phyloP scores from a whole-genome alignment of 768 basidiomycete species.

The Rhizopogon vinicolor region DNA sequence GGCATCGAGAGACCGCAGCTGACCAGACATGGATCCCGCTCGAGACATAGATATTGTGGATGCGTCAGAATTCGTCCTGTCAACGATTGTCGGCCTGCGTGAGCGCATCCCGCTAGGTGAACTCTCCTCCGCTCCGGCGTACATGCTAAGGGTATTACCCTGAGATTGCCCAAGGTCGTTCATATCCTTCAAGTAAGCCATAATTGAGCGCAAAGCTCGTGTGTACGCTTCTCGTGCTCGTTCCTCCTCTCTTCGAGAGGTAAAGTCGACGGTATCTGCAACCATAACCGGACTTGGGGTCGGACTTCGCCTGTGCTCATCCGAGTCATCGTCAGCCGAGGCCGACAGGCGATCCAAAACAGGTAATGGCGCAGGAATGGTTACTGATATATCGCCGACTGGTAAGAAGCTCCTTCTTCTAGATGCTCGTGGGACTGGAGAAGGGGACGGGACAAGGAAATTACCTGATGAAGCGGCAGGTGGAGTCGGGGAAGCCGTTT shows the following conservation, averaged over 20 bases:
- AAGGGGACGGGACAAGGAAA: conserved; percentile 36
- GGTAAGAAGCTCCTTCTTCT: conserved; percentile 90
- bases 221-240: conserved; percentile 66
- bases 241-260: conserved; percentile 64
- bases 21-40: conserved; percentile 46
- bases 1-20: conserved; percentile 64
- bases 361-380: conserved; percentile 59
- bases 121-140: conserved; percentile 49
- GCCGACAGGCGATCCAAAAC: conserved; percentile 50
- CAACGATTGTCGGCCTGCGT: conserved; percentile 65
- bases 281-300: conserved; percentile 43
- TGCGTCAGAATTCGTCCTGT: conserved; percentile 26
- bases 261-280: conserved; percentile 36
- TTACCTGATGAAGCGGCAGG: conserved; percentile 10
- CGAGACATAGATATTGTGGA: conserved; percentile 50
- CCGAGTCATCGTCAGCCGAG: conserved; percentile 32
- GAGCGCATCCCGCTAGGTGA: conserved; percentile 36
- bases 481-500: background rate
- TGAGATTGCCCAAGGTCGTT: conserved; percentile 81
- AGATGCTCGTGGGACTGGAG: conserved; percentile 43
- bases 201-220: conserved; percentile 82
- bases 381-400: conserved; percentile 62
- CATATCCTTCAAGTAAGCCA: conserved; percentile 96
- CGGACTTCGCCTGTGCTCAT: conserved; percentile 19
- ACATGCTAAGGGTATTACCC: conserved; percentile 50